phyloP scores from a whole-genome alignment of 352 stramenopile species.

The Porosira glacialis region DNA sequence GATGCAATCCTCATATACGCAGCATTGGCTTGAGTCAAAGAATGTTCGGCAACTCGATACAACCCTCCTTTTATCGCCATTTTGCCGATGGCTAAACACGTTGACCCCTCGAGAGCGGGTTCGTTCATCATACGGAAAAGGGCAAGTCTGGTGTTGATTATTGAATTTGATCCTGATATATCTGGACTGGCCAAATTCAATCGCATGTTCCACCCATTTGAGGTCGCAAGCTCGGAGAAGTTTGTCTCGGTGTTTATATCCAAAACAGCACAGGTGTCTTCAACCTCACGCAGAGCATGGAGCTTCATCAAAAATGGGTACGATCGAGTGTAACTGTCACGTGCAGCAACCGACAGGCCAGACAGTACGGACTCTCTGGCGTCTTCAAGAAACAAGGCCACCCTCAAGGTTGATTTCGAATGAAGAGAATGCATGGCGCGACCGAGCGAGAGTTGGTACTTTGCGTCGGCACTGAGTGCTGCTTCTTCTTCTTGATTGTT shows the following conservation, averaged over 20 bases:
- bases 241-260: constrained; percentile 26
- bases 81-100: constrained; percentile 76
- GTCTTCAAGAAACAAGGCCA: constrained; percentile 42
- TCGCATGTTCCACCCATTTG: constrained; percentile 43
- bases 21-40: constrained; percentile 67
- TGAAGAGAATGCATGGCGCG: constrained; percentile 48
- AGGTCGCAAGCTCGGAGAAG: constrained; percentile 21
- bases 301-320: constrained; percentile 74
- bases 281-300: constrained; percentile 74
- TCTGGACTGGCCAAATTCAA: constrained; percentile 42
- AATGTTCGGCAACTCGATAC: constrained; percentile 64
- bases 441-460: constrained; percentile 45
- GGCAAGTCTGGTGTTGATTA: constrained; percentile 72
- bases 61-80: constrained; percentile 64
- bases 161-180: constrained; percentile 49
- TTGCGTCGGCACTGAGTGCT: constrained; percentile 26
- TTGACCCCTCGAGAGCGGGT: constrained; percentile 54
- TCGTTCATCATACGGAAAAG: constrained; percentile 66
- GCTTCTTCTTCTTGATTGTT: constrained; percentile 23
- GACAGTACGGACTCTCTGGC: constrained; percentile 68
- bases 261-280: constrained; percentile 52
- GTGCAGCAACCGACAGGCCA: constrained; percentile 65
- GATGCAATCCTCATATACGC: constrained; percentile 36
- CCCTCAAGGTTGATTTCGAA: constrained; percentile 31
- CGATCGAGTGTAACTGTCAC: constrained; percentile 75